phyloP scores from a whole-genome alignment of 1,284 basidiomycete species.

The Exobasidium cylindrosporum region DNA sequence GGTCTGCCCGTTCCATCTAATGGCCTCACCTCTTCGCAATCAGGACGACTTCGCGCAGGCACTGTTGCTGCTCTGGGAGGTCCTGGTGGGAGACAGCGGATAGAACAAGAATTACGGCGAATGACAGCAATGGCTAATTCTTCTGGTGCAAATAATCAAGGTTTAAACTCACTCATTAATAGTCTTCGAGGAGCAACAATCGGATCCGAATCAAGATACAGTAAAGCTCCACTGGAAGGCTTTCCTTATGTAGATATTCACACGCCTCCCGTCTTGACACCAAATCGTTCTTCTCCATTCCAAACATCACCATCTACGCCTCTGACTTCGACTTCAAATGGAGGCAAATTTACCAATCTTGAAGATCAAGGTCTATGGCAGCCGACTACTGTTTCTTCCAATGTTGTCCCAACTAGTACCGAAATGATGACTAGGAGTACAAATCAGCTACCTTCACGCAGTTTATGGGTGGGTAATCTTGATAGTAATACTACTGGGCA shows the following conservation, averaged over 20 bases:
- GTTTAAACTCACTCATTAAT: background rate
- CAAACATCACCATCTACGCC: slow-evolving; percentile 7
- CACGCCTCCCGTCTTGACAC: slow-evolving; percentile 5
- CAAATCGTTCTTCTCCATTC: background rate
- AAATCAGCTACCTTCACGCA: slow-evolving; percentile 69
- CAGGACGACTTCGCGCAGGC: slow-evolving; percentile 33
- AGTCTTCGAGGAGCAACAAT: background rate
- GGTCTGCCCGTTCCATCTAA: slow-evolving; percentile 12
- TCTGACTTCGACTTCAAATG: background rate
- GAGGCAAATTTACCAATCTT: background rate
- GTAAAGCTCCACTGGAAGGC: slow-evolving; percentile 13
- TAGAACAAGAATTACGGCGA: slow-evolving; percentile 42
- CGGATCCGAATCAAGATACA: background rate
- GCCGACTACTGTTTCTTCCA: background rate
- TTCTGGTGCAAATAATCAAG: background rate
- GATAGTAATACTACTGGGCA: slow-evolving; percentile 89
- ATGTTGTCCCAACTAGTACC: background rate
- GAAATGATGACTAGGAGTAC: background rate
- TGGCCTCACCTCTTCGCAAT: background rate
- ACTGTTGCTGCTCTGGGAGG: slow-evolving; percentile 49
- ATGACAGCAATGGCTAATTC: slow-evolving; percentile 4
- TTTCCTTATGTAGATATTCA: slow-evolving; percentile 13
- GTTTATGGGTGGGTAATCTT: slow-evolving; percentile 95
- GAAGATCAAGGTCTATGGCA: too few relatives aligned
- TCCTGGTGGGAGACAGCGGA: slow-evolving; percentile 37